Conservation (phyloP, 441 rosid species). For the Eutrema salsugineum region DNA sequence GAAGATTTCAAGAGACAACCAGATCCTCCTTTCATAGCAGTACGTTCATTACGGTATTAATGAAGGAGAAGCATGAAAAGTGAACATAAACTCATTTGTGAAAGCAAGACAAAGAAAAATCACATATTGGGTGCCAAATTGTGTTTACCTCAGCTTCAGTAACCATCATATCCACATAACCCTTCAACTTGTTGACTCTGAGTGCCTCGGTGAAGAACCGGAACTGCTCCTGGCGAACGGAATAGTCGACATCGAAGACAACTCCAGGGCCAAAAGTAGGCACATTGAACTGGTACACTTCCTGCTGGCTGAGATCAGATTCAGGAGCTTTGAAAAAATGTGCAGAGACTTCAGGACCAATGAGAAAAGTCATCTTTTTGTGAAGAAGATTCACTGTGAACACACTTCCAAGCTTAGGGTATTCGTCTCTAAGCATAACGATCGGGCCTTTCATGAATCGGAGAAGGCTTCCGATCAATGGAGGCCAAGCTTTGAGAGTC, state of each 20-base stretch:
- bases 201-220: conserved; percentile 94
- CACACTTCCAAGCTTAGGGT: conserved; percentile 91
- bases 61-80: neutral
- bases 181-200: conserved; percentile 78
- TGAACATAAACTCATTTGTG: neutral
- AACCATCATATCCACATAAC: conserved; percentile 99
- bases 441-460: conserved; percentile 87
- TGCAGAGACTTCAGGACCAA: conserved; percentile 96
- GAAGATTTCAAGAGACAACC: neutral
- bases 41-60: neutral
- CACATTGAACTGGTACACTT: conserved; percentile 96
- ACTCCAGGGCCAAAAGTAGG: conserved; percentile 99
- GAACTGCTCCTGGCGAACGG: conserved; percentile 94
- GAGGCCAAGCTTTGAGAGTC: conserved; percentile 56
- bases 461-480: conserved; percentile 66
- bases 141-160: conserved; percentile 72
- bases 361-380: conserved; percentile 85
- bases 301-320: conserved; percentile 95
- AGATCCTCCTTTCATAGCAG: neutral
- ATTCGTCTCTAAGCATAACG: conserved; percentile 87
- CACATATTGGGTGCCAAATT: neutral
- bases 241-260: conserved; percentile 93
- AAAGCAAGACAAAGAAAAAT: neutral
- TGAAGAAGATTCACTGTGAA: conserved; percentile 75
- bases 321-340: conserved; percentile 97